phyloP scores from a whole-genome alignment of 1,284 basidiomycete genomes.

The Irpex sp. region DNA sequence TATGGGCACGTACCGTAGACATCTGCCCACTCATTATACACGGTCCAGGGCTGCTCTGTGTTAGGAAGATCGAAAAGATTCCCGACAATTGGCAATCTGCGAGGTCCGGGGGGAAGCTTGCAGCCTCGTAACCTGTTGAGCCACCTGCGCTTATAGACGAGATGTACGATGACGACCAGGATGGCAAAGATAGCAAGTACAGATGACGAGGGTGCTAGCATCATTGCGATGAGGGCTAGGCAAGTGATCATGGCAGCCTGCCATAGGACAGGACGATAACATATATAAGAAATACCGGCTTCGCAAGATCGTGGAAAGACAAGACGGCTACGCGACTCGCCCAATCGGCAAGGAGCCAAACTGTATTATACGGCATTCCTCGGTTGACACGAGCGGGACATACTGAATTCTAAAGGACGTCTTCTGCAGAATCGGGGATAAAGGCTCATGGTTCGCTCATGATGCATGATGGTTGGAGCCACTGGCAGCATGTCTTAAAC shows the following conservation, averaged over 20 bases:
- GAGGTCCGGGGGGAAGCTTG: slow-evolving; percentile 20
- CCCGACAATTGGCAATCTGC: slow-evolving; percentile 21
- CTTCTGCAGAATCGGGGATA: no score
- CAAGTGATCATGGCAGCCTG: neutral
- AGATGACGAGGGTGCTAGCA: neutral
- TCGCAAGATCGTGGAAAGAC: no score
- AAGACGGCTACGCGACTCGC: no score
- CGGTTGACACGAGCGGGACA: no score
- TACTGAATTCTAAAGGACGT: no score
- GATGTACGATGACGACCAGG: neutral
- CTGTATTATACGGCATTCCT: no score
- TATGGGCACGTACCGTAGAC: slow-evolving; percentile 8
- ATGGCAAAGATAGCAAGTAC: neutral
- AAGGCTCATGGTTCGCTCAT: no score
- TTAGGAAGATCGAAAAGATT: slow-evolving; percentile 23
- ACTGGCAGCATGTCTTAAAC: no score
- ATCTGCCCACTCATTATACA: slow-evolving; percentile 11
- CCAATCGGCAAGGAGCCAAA: no score
- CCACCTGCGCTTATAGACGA: neutral
- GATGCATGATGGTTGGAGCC: no score
- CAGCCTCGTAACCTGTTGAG: neutral
- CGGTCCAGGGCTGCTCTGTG: slow-evolving; percentile 15
- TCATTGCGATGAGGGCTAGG: neutral
- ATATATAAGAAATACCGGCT: no score
- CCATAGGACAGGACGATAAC: neutral